Evolutionary conservation across 2,329 filamentous ascomycete genomes (phyloP).

Genomic region (Fusarium sp.): DNA sequence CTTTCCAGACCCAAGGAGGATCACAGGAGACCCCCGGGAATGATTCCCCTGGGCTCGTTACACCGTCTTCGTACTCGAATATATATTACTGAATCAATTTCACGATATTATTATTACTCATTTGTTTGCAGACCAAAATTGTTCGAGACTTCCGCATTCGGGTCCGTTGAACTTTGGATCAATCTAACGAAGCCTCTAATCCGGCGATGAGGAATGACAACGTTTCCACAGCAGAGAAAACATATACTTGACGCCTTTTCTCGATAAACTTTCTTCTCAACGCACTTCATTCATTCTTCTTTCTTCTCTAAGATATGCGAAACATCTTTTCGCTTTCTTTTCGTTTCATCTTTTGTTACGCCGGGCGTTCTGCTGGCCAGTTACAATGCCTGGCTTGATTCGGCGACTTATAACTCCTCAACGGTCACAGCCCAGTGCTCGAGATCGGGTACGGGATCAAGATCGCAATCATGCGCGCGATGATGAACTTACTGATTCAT

Average conservation of each 20-base stretch:
- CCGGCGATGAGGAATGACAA: constrained; percentile 25
- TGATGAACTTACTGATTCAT: constrained; percentile 28
- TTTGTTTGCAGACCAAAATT: constrained; percentile 34
- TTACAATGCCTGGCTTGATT: constrained; percentile 42
- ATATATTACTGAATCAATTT: constrained; percentile 32
- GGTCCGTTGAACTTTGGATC: constrained; percentile 31
- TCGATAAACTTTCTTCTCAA: constrained; percentile 30
- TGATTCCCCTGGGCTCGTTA: constrained; percentile 7
- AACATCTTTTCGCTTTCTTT: constrained; percentile 18
- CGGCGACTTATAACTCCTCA: constrained; percentile 42
- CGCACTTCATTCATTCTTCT: constrained; percentile 3
- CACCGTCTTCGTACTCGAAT: constrained; percentile 28
- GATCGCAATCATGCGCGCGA: constrained; percentile 19
- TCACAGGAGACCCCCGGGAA: constrained; percentile 2
- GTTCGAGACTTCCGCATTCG: constrained; percentile 31
- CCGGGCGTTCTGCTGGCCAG: constrained; percentile 18
- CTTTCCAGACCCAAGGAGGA: constrained; percentile 19
- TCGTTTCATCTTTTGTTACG: constrained; percentile 29
- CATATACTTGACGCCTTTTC: constrained; percentile 28
- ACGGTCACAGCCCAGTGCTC: constrained; percentile 17
- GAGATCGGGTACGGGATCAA: constrained; percentile 11
- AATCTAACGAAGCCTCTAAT: constrained; percentile 33
- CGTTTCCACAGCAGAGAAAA: constrained; percentile 10
- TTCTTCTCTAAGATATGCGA: constrained; percentile 33
- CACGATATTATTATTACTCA: not conserved